Evolutionary conservation across 768 basidiomycete species (phyloP), one percentile per base, ranked within the genome.

Genomic region (Suillus sp.): DNA sequence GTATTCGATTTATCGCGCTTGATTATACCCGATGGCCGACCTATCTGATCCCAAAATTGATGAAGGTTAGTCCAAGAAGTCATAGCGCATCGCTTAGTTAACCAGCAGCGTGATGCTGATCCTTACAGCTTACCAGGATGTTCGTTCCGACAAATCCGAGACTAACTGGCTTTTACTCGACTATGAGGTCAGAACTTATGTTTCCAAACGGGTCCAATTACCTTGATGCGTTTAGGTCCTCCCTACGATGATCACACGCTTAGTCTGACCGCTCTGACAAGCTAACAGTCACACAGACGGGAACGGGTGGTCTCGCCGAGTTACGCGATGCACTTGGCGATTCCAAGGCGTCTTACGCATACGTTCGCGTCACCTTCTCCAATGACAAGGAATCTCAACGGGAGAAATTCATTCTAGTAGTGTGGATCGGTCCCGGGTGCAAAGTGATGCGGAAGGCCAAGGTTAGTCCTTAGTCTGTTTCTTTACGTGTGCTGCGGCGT

Each of bases 381-480:
- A 95, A 92, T 74, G 92, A 95, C 80, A 91, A 89, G 75, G 90
- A 95, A 77, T 90, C 88, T 48, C 84, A 79, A 73, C 86, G 95
- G 63, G 92, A 96, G 82, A 97, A 96, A 83, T 92, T 93, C 78
- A 85, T 91, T 68, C 84, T 93, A 70, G 82, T 93, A 74, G 83
- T 86, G 51, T 93, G 92, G 92, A 94, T 93, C 77, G 92, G 93
- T 50, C 79, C 84, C 22, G 76, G 79, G 47, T 92, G 93, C 78
- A 95, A 93, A 79, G 84, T 95, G 66, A 94, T 96, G 95, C 84
- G 95, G 65, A 91, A 89, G 79, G 95, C 90, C 48, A 96, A 94
- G 87, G 92, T 92, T 62, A 67, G 83, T 76, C 43, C 60, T 25
- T 2, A 38, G 34, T 47, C 64, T 69, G 57, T 37, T 55, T 45